A percentile compares a stretch with the other conserved stretches of the same genome.
phyloP scores from a whole-genome alignment of 306 rosid species.

The Quercus engelmannii region DNA sequence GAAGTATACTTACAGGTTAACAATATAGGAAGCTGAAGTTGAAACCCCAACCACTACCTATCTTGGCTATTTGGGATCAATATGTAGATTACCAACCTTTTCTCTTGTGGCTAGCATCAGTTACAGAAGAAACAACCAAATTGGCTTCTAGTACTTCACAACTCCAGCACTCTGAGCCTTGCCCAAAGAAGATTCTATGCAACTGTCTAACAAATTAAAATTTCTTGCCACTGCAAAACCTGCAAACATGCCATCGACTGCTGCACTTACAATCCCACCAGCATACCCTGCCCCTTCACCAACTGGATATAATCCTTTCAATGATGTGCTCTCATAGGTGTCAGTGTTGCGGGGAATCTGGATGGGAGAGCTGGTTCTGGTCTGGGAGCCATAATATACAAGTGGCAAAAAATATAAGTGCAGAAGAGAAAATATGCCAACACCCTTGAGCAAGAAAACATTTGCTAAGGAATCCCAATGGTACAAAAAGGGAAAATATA shows the following conservation, averaged over 20 bases:
- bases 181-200: conserved; percentile 70
- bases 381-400: conserved; percentile 39
- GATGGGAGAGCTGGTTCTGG: conserved; percentile 92
- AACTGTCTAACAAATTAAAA: conserved; percentile 50
- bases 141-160: conserved; percentile 57
- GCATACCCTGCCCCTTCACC: conserved; percentile 99
- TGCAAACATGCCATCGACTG: conserved; percentile 89
- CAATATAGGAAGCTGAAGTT: background rate
- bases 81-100: conserved; percentile 10
- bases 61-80: conserved; percentile 5
- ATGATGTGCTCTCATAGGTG: conserved; percentile 74
- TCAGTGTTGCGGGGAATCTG: conserved; percentile 68
- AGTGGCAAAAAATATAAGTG: background rate
- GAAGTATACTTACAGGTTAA: background rate
- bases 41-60: conserved; percentile 17
- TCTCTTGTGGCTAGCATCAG: conserved; percentile 13
- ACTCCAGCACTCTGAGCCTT: conserved; percentile 62
- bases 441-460: background rate
- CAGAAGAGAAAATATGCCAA: background rate
- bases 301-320: conserved; percentile 84
- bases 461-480: background rate
- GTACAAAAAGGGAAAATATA: background rate
- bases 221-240: conserved; percentile 81
- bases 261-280: conserved; percentile 95
- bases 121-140: conserved; percentile 4